Conservation (phyloP, 176 grass and related monocot genomes). For the Oryza punctata region DNA sequence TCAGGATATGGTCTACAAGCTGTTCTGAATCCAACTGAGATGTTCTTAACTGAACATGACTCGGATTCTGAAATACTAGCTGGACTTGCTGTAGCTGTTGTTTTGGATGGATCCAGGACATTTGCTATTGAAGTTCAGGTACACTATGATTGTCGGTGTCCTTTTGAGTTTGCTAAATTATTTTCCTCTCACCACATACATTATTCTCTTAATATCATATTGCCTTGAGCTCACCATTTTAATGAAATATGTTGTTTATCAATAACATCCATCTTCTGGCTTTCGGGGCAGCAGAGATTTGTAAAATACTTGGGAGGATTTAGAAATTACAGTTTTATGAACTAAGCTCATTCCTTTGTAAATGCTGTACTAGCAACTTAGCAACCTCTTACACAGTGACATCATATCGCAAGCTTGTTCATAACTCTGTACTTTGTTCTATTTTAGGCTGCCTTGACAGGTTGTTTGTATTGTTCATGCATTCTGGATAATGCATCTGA, state of each 20-base stretch:
- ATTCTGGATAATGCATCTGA: background rate
- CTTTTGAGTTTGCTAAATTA: constrained; percentile 28
- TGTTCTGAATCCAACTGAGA: constrained; percentile 85
- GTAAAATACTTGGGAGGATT: background rate
- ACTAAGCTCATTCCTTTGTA: background rate
- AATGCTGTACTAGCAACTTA: background rate
- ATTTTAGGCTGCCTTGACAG: background rate
- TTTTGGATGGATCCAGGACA: constrained; percentile 83
- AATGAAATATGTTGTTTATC: background rate
- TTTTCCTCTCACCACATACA: constrained; percentile 31
- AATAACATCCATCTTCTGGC: background rate
- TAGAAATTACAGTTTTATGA: background rate
- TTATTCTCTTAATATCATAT: constrained; percentile 1
- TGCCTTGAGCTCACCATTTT: constrained; percentile 15
- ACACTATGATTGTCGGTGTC: constrained; percentile 27
- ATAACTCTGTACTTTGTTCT: constrained; percentile 8
- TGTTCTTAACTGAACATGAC: constrained; percentile 82
- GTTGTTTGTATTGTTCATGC: background rate
- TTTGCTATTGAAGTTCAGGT: constrained; percentile 97
- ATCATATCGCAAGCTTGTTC: background rate
- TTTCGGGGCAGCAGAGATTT: background rate
- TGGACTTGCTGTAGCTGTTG: constrained; percentile 87
- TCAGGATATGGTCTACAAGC: constrained; percentile 73
- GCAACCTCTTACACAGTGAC: background rate
- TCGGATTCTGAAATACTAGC: constrained; percentile 83